Base-by-base conservation (phyloP, 2,329 filamentous ascomycete genomes). In the Fusarium xylarioides region DNA sequence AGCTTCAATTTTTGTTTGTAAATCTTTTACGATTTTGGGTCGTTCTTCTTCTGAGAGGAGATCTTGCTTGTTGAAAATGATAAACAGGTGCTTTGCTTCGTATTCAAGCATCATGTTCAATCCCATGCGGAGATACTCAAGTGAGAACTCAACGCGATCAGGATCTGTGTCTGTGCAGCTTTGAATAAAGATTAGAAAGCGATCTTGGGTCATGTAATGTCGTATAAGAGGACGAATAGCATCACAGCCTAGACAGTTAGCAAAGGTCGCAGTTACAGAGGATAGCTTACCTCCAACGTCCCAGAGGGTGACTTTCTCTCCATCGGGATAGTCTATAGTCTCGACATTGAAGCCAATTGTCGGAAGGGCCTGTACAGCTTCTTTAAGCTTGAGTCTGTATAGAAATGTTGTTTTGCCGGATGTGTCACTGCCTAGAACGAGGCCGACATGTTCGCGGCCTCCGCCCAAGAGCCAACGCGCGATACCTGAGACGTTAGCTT, bases 321-420 rank as follows among this genome's bases (percentile, higher is more conserved):
- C 71, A 50, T 73, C 59, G 0, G 68, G 38, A 46, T 73, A 66
- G 4, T 75, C 70, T 1, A 95, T 91, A 5, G 91, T 93, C 85
- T 98, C 95, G 71, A 98, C 93, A 80, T 98, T 98, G 86, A 98
- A 97, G 68, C 92, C 95, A 81, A 97, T 96, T 76, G 95, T 98
- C 71, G 95, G 95, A 80, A 98, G 97, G 71, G 95, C 97, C 79
- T 94, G 96, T 80, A 97, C 94, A 81, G 94, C 93, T 88, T 97
- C 91, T 83, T 94, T 93, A 79, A 97, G 90, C 89, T 97, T 97
- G 84, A 97, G 83, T 80, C 91, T 89, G 83, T 95, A 95, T 44
- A 95, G 85, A 57, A 95, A 83, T 19, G 92, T 94, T 16, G 92
- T 95, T 83, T 95, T 95, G 78, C 92, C 92, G 28, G 91, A 52